Base-by-base conservation (phyloP, 176 grass and related monocot genomes). In the Oryza meyeriana region DNA sequence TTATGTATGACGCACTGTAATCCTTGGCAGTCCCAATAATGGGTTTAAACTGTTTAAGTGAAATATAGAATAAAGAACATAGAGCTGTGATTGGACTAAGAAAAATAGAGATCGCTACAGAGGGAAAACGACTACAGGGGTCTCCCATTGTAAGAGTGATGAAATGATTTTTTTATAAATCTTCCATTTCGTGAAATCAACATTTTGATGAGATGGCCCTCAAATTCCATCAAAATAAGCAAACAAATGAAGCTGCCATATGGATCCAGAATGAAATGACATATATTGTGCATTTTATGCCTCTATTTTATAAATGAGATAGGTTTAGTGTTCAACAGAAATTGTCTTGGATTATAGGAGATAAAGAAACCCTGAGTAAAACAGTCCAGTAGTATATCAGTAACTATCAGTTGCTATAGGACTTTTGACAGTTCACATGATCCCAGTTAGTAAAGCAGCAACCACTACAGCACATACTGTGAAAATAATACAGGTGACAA, bases 351-450 rank as follows among this genome's bases (percentile, higher is more conserved):
- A 41, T 75, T 11, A 10, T 48, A 74, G 36, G n/a, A n/a, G n/a
- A n/a, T n/a, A n/a, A n/a, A n/a, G n/a, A n/a, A n/a, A n/a, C n/a
- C n/a, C n/a, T n/a, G n/a, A n/a, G n/a, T 36, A 38, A 61, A 52
- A 10, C 8, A 59, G 8, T 32, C 42, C 48, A 35, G 31, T 64
- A 64, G 44, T 4, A 84, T 58, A 59, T 38, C 35, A 61, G 17
- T 8, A 58, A n/a, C n/a, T n/a, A 36, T 17, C 48, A 64, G 28
- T 24, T 77, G 31, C 72, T 69, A 61, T 4, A 11, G 31, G 5
- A 58, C 24, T 84, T 61, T 84, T 61, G 64, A 68, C 25, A 42
- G 32, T 84, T 69, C 64, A 67, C 45, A 42, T 33, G 31, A 84
- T 77, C 64, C 18, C 52, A 57, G 16, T 20, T 61, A 59, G 48